phyloP scores from a whole-genome alignment of 2,329 filamentous ascomycete species.

The Escovopsis weberi region DNA sequence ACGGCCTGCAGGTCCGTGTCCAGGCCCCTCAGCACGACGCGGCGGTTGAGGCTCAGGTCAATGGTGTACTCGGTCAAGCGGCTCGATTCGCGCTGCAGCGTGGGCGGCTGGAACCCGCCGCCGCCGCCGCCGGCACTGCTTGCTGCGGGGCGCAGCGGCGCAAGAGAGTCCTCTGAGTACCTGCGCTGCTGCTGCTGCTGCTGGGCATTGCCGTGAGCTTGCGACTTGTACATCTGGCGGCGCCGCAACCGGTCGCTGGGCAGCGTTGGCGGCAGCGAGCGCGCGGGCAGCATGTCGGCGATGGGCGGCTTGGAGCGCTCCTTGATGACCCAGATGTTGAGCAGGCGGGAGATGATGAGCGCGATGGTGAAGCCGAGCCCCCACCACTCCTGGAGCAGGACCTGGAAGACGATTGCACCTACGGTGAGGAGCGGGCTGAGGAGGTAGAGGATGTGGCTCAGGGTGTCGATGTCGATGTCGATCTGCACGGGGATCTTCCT shows the following conservation, averaged over 20 bases:
- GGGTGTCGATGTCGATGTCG: slow-evolving; percentile 24
- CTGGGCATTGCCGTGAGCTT: background rate
- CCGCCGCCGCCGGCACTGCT: background rate
- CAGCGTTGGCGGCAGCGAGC: background rate
- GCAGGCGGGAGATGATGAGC: slow-evolving; percentile 37
- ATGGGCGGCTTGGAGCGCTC: slow-evolving; percentile 22
- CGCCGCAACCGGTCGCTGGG: background rate
- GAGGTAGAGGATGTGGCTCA: slow-evolving; percentile 35
- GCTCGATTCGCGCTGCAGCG: slow-evolving; percentile 3
- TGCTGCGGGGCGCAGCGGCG: background rate
- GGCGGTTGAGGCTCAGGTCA: slow-evolving; percentile 35
- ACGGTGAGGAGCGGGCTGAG: slow-evolving; percentile 32
- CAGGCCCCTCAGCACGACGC: slow-evolving; percentile 37
- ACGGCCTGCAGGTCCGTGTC: slow-evolving; percentile 44
- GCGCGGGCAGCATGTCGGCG: background rate
- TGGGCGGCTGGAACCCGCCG: background rate
- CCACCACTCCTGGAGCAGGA: slow-evolving; percentile 37
- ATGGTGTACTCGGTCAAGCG: slow-evolving; percentile 31
- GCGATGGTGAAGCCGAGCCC: slow-evolving; percentile 30
- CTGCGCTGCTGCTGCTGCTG: background rate
- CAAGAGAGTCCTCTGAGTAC: background rate
- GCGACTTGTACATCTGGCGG: background rate
- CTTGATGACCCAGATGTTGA: slow-evolving; percentile 44
- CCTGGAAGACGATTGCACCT: slow-evolving; percentile 26
- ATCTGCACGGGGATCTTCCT: too few species aligned